Conservation (phyloP, 2,329 filamentous ascomycete species). For the Penicillium frequentans region DNA sequence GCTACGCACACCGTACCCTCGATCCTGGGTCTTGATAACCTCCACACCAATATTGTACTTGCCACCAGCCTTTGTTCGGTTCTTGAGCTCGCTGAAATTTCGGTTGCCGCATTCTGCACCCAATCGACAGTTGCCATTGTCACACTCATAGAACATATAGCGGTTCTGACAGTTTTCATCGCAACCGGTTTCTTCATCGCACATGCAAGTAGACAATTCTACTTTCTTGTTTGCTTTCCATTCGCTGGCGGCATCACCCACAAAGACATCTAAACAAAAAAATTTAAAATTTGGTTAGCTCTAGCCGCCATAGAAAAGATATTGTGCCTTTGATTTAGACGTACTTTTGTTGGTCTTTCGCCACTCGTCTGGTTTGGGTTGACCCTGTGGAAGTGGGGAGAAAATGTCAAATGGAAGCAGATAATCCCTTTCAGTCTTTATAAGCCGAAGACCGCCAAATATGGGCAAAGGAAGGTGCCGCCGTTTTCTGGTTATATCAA, state of each 20-base stretch:
- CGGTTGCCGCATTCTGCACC: constrained; percentile 82
- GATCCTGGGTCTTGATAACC: constrained; percentile 84
- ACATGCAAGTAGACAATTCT: constrained; percentile 76
- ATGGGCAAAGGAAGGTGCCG: constrained; percentile 71
- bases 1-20: constrained; percentile 87
- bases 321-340: constrained; percentile 29
- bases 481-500: constrained; percentile 28
- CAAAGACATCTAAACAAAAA: constrained; percentile 70
- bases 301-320: neutral
- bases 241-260: constrained; percentile 75
- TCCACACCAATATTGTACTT: constrained; percentile 93
- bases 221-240: constrained; percentile 79
- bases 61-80: constrained; percentile 73
- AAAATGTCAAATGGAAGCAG: constrained; percentile 88
- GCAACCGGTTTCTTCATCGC: constrained; percentile 75
- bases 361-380: constrained; percentile 92
- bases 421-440: constrained; percentile 76
- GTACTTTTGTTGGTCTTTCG: constrained; percentile 86
- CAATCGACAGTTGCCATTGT: constrained; percentile 82
- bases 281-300: neutral
- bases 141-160: constrained; percentile 97
- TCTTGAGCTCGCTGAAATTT: constrained; percentile 76
- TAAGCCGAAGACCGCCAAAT: constrained; percentile 69
- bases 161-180: constrained; percentile 89
- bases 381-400: constrained; percentile 78